Conservation (phyloP, 2,329 filamentous ascomycete genomes). For the Fusarium agapanthi region DNA sequence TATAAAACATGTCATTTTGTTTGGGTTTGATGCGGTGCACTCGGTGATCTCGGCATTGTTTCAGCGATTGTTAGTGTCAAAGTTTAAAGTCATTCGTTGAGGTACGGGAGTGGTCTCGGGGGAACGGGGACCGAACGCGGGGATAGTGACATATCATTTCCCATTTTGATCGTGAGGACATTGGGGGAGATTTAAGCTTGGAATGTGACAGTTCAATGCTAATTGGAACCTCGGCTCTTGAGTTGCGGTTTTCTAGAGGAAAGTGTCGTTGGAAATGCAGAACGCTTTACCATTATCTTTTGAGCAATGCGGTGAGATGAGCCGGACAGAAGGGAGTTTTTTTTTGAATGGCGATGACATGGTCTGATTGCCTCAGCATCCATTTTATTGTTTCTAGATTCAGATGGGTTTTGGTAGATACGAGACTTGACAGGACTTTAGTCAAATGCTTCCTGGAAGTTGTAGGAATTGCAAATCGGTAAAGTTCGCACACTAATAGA, state of each 20-base stretch:
- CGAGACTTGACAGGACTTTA: no score
- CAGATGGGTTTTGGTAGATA: background rate
- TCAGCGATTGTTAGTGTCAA: background rate
- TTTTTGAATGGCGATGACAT: accelerated
- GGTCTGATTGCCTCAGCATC: accelerated
- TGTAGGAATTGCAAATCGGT: accelerated
- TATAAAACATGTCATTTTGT: background rate
- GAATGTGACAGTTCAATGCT: background rate
- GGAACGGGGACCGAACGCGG: background rate
- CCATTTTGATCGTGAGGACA: accelerated
- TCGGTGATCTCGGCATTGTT: background rate
- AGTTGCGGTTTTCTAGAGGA: background rate
- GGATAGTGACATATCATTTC: conserved; percentile 8
- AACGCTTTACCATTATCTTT: no score
- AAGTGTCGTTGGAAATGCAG: background rate
- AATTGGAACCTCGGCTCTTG: background rate
- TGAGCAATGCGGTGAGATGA: background rate
- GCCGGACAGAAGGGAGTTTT: accelerated
- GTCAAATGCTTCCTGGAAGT: no score
- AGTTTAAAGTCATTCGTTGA: background rate
- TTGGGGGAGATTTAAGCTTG: background rate
- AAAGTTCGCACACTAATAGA: accelerated
- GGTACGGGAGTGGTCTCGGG: background rate
- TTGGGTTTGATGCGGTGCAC: background rate
- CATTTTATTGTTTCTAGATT: background rate